Percentiles rank a stretch among this genome's conserved stretches.
Conservation (phyloP, 192 early-diverging fungal genomes). For the Polychytrium aggregatum region DNA sequence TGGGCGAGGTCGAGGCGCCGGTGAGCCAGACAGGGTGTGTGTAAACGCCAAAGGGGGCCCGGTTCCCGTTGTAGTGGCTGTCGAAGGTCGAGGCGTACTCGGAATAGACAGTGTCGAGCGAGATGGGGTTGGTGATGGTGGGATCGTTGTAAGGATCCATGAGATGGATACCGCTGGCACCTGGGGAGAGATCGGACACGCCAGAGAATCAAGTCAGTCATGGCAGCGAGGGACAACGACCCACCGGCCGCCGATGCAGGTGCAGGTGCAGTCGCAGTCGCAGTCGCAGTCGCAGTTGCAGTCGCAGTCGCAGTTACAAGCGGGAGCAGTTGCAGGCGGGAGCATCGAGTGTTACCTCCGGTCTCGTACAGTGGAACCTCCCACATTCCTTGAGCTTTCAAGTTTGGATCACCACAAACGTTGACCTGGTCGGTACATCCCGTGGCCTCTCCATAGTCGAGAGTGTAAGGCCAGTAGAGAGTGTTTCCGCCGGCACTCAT, state of each 20-base stretch:
- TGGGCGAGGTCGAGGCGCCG: slow-evolving; percentile 6
- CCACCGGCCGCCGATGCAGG: too few species aligned
- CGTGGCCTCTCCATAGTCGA: slow-evolving; percentile 20
- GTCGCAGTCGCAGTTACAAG: too few species aligned
- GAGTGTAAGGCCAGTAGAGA: slow-evolving; percentile 24
- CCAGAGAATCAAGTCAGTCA: too few species aligned
- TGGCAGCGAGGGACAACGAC: too few species aligned
- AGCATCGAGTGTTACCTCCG: neutral
- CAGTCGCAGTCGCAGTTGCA: too few species aligned
- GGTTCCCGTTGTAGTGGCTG: slow-evolving; percentile 14
- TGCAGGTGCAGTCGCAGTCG: too few species aligned
- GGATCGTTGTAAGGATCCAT: slow-evolving; percentile 28
- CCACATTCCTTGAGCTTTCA: slow-evolving; percentile 21
- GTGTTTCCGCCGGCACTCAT: slow-evolving; percentile 10
- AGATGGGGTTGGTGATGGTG: neutral
- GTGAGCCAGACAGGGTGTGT: slow-evolving; percentile 18
- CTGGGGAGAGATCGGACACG: neutral
- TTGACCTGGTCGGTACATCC: slow-evolving; percentile 10
- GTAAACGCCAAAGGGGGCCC: slow-evolving; percentile 26
- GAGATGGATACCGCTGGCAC: slow-evolving; percentile 2
- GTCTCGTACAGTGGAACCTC: slow-evolving; percentile 14
- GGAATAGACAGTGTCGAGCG: neutral
- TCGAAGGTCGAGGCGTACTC: slow-evolving; percentile 10
- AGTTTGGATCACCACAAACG: slow-evolving; percentile 7
- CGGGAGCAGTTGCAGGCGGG: too few species aligned